Evolutionary conservation across 257 asterid species (phyloP), one percentile per base, ranked within the genome.

Genomic region (Nicotiana otophora): DNA sequence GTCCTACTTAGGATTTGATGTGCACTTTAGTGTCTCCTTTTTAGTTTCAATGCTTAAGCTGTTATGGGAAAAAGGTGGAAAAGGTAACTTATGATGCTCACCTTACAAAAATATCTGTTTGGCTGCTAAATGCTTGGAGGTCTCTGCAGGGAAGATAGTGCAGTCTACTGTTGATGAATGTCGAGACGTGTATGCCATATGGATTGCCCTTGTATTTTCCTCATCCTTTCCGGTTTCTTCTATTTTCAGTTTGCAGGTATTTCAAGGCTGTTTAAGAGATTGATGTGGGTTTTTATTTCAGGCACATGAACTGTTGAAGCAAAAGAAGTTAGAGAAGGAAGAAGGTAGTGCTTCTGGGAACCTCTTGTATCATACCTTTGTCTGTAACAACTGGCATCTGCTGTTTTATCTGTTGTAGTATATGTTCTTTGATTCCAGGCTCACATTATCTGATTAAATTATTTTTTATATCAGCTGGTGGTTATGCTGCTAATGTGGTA

Each of bases 111-210:
- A 74, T 20, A 46, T 74, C 15, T 74, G 39, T 26, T 14, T 74
- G 8, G 16, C 26, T 72, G 81, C 85, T 86, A 81, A 84, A 15
- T 61, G 77, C 61, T 48, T 87, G 83, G 82, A 74, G 74, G 26
- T 63, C 82, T 86, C 80, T 89, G 89, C 99, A 96, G 98, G 99
- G 86, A 96, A 96, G 90, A 96, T 96, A 86, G 92, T 94, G 82
- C 97, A 92, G 92, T 94, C 98, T 61, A 96, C 99, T 63, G 66
- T 93, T 68, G 99, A 96, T 83, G 98, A 96, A 84, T 92, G 97
- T 83, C 95, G 97, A 79, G 98, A 93, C 74, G 94, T 88, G 86
- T 94, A 89, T 90, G 95, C 89, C 74, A 82, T 79, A 83, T 96
- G 98, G 98, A 90, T 93, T 66, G 90, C 91, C 63, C 94, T 90